Percentiles rank a stretch among this genome's conserved stretches.
Conservation (phyloP, 768 basidiomycete species). For the Lyophyllum semitale region DNA sequence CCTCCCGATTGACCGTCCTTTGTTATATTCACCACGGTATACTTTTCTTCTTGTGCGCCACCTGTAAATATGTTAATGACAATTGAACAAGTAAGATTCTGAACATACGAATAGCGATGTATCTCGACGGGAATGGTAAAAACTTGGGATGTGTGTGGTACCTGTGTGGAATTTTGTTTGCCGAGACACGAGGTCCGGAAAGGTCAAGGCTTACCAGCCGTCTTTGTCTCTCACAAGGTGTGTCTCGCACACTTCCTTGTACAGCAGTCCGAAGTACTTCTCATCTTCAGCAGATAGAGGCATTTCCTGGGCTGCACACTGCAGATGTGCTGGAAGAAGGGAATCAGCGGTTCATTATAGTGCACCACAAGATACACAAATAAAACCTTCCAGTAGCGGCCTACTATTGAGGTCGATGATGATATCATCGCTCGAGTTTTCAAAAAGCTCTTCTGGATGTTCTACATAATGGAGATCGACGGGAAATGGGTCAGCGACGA, state of each 20-base stretch:
- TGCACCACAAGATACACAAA: neutral
- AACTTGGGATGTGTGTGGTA: constrained; percentile 82
- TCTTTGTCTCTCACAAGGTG: constrained; percentile 70
- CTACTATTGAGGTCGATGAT: constrained; percentile 73
- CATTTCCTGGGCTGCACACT: constrained; percentile 88
- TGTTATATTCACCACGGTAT: constrained; percentile 69
- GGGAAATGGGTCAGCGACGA: constrained; percentile 68
- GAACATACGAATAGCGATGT: constrained; percentile 64
- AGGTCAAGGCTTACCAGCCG: constrained; percentile 57
- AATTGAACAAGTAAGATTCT: neutral
- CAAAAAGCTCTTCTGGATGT: constrained; percentile 71
- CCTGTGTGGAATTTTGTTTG: constrained; percentile 40
- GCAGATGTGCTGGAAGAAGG: constrained; percentile 62
- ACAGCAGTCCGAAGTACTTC: constrained; percentile 69
- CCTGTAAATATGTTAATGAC: constrained; percentile 28
- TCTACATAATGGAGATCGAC: constrained; percentile 76
- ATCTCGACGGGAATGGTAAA: constrained; percentile 72
- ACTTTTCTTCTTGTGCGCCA: constrained; percentile 77
- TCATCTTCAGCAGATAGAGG: constrained; percentile 69
- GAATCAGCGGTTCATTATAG: neutral
- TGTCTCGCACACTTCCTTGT: constrained; percentile 59
- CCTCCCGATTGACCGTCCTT: constrained; percentile 33
- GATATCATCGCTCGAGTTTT: constrained; percentile 60
- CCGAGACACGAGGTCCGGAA: neutral
- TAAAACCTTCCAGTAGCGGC: constrained; percentile 64